Base-by-base conservation (phyloP, 768 basidiomycete species). In the Boletus tomentosulus region DNA sequence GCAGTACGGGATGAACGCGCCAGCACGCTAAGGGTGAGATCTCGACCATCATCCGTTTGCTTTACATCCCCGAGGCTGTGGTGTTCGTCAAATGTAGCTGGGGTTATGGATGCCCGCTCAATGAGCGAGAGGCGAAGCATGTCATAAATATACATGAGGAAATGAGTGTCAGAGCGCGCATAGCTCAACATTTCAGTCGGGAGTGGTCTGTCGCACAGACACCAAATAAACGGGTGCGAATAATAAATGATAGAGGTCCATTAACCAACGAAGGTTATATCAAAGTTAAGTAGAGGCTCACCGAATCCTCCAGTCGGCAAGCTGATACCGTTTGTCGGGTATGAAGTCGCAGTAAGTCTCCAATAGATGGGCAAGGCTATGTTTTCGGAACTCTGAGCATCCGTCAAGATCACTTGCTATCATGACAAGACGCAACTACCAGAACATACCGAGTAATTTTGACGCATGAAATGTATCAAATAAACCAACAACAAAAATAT, bases 391-490 rank as follows among this genome's bases (percentile, higher is more conserved):
- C 12, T 89, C 95, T 91, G 51, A 24, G 5, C 15, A 48, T 13
- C 22, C 39, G 4, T 37, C 27, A 30, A 54, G 6, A 24, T 55
- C 43, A 35, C 42, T 51, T 11, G 9, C 15, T 9, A 11, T 2
- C 22, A 46, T 37, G 38, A 53, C 16, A 47, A 54, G 19, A 37
- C 28, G 30, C 8, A 44, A 34, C 8, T 33, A 22, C 2, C 28
- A 44, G 11, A 19, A 12, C 51, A 47, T 63, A 89, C 89, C 85
- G 47, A 98, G 75, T 1, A 89, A 73, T 63, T 88, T 90, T 0
- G 95, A 93, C 1, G 95, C 96, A 60, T 98, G 93, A 68, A 84
- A 98, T 0, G 97, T 98, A 66, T 99, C 96, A 66, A 99, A 98
- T n/a, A 98, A 72, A 53, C 92, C 91, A 56, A 99, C 94, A 49